Evolutionary conservation across 352 stramenopile genomes (phyloP).

Genomic region (Thalassiosira livingstoniorum): DNA sequence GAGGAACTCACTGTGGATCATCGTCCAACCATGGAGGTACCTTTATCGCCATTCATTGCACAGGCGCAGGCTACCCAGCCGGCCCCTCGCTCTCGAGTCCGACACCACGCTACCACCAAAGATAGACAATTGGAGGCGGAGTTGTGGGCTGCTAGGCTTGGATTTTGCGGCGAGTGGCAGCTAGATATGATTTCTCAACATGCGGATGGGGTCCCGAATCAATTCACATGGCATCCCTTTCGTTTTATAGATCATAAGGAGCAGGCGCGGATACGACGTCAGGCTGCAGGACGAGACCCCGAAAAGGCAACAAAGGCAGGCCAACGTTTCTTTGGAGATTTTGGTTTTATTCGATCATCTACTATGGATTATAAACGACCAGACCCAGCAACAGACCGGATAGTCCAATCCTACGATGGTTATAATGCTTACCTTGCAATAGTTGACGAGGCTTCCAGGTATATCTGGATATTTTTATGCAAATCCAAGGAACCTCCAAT

Average conservation of each 20-base stretch:
- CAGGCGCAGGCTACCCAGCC: no score
- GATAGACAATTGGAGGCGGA: neutral
- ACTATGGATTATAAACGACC: neutral
- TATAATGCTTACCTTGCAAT: neutral
- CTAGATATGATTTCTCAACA: no score
- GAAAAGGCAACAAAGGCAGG: neutral
- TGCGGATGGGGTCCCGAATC: neutral
- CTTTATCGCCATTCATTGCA: no score
- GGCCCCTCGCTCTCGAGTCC: neutral
- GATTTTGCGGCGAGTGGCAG: neutral
- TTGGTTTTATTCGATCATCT: constrained; percentile 1
- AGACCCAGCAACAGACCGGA: neutral
- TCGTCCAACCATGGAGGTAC: neutral
- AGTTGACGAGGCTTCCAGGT: neutral
- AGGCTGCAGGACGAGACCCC: neutral
- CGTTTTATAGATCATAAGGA: neutral
- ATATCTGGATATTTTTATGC: constrained; percentile 2
- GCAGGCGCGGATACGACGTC: neutral
- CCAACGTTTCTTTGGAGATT: constrained; percentile 1
- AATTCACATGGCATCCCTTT: neutral
- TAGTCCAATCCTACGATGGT: neutral
- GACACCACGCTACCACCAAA: neutral
- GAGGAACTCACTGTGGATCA: neutral
- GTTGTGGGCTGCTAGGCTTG: neutral
- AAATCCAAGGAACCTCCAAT: constrained; percentile 13